Evolutionary conservation across 345 rosid species (phyloP), one percentile per base, ranked within the genome.

Genomic region (Garcia nutans): DNA sequence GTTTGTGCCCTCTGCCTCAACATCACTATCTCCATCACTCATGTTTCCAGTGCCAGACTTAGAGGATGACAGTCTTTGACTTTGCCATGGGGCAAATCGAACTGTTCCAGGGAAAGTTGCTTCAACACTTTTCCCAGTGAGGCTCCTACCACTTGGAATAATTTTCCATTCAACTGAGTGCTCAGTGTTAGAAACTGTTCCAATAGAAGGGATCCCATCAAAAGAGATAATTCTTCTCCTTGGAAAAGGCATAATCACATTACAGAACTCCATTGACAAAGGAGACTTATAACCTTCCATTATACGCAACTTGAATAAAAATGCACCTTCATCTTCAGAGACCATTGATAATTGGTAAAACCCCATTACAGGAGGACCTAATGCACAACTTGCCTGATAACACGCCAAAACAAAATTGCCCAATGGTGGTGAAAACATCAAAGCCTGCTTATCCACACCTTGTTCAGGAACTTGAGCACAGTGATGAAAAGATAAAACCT

Each of bases 331-430:
- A 72, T 93, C 94, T 81, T 96, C 99, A 59, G 92, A 93, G 62
- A 96, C 94, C 99, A 96, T 93, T 24, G 99, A 96, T 70, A 96
- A 83, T 78, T 96, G 99, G 83, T 96, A 96, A 74, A 96, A 96
- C 59, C 92, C 98, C 79, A 89, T 89, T 71, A 96, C 74, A n/a
- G 96, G 98, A 73, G 98, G 96, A 80, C 96, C 88, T 74, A 90
- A 83, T 50, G 85, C 75, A 75, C 94, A 93, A 67, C 73, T 76
- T 55, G 96, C 98, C 78, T 89, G 96, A 86, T 96, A 96, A 42
- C 78, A 91, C 86, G 88, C 87, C 83, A 96, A 88, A 80, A 91
- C 89, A 82, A 93, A 93, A 84, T 88, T 93, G 59, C 97, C 98
- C 74, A 89, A 68, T 10, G 91, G 97, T 23, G 98, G 94, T 65